Percentiles rank a stretch among this genome's conserved stretches.
Evolutionary conservation across 1,284 basidiomycete species (phyloP).

Genomic region (Coriolopsis trogii): DNA sequence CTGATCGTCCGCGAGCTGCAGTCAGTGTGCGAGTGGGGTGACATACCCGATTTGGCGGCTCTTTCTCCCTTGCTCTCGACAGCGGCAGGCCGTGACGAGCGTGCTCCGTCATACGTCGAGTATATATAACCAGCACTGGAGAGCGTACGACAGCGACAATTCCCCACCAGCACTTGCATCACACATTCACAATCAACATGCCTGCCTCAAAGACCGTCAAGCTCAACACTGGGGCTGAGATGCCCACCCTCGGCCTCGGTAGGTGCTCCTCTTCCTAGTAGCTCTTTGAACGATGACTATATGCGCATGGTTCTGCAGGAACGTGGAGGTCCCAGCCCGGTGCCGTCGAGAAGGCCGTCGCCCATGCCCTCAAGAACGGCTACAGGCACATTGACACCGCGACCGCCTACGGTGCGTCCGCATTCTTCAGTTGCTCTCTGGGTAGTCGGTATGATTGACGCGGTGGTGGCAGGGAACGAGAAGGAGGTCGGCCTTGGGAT

Average conservation of each 20-base stretch:
- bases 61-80: too few species aligned
- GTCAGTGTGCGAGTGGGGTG: too few species aligned
- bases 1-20: too few species aligned
- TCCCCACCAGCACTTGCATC: neutral
- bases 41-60: too few species aligned
- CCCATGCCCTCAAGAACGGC: constrained; percentile 71
- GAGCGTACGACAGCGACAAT: too few species aligned
- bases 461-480: constrained; percentile 50
- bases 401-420: constrained; percentile 39
- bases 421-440: neutral
- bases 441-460: neutral
- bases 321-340: constrained; percentile 80
- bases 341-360: constrained; percentile 67
- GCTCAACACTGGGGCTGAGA: constrained; percentile 74
- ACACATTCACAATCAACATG: constrained; percentile 16
- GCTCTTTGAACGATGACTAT: neutral
- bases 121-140: neutral
- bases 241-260: constrained; percentile 81
- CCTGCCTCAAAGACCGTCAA: constrained; percentile 44
- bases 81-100: too few species aligned
- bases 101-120: too few species aligned
- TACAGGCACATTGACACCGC: constrained; percentile 80
- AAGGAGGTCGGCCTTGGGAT: constrained; percentile 80
- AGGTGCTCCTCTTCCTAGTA: constrained; percentile 15
- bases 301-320: constrained; percentile 41